These are phyloP conservation scores for Nemania diffusa DNA, from an alignment of 2,329 filamentous ascomycete species.

Conservation along the genomic window DNA sequence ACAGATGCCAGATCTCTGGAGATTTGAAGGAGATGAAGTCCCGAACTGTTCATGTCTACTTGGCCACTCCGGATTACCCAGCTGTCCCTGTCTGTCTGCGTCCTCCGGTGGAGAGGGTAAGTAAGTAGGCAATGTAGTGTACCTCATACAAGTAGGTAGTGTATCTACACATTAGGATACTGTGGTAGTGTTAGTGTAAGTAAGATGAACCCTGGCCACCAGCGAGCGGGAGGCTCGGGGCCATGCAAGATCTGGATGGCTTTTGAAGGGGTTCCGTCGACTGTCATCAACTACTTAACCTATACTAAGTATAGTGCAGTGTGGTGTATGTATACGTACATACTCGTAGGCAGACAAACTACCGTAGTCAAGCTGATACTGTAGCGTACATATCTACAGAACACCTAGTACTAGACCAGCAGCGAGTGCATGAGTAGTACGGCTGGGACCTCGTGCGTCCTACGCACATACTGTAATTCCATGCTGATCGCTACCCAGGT, in stretches of 20 bases:
- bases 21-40: slow-evolving; percentile 22
- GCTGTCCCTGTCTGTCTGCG: slow-evolving; percentile 17
- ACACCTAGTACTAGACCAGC: background rate
- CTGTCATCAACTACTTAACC: slow-evolving; percentile 3
- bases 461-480: too few species aligned
- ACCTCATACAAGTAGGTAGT: too few species aligned
- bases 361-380: background rate
- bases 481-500: slow-evolving; percentile 1
- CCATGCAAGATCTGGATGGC: slow-evolving; percentile 37
- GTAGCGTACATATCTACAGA: background rate
- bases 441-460: slow-evolving; percentile 10
- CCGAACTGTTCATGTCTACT: slow-evolving; percentile 26
- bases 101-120: slow-evolving; percentile 31
- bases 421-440: background rate
- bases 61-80: slow-evolving; percentile 30
- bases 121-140: too few species aligned
- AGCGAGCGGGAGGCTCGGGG: slow-evolving; percentile 34
- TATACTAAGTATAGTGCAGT: too few species aligned
- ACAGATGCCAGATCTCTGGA: slow-evolving; percentile 31
- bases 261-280: background rate
- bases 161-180: too few species aligned
- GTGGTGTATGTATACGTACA: too few species aligned
- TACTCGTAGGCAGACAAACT: background rate
- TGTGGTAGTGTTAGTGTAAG: too few species aligned
- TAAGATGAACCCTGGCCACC: slow-evolving; percentile 26